These are phyloP conservation scores for Phytophthora nicotianae DNA, from an alignment of 352 stramenopile genomes.

Conservation along the genomic window DNA sequence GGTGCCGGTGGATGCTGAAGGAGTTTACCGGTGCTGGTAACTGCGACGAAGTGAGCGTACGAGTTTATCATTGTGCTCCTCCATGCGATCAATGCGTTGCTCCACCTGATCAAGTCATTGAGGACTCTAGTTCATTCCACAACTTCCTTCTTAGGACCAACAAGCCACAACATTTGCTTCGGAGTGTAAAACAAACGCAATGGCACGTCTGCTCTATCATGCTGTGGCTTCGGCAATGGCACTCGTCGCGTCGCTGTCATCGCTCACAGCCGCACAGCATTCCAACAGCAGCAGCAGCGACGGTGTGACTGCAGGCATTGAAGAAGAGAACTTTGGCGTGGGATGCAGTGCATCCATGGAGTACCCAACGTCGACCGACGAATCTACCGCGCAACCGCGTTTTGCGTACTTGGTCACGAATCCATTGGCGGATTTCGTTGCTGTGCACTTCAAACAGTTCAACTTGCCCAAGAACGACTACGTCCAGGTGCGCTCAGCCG, in stretches of 20 bases:
- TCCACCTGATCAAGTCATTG: too few relatives aligned
- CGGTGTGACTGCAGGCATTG: constrained; percentile 16
- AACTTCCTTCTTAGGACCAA: constrained; percentile 25
- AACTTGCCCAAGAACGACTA: constrained; percentile 66
- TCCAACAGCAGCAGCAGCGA: constrained; percentile 22
- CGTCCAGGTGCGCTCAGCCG: constrained; percentile 45
- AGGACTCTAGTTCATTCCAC: constrained; percentile 18
- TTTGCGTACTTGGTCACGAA: constrained; percentile 54
- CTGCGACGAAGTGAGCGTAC: constrained; percentile 12
- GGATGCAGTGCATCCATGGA: constrained; percentile 33
- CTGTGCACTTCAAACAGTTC: constrained; percentile 70
- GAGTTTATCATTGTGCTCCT: background rate
- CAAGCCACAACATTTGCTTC: constrained; percentile 1
- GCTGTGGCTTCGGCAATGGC: constrained; percentile 16
- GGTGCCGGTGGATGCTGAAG: constrained; percentile 16
- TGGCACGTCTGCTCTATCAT: constrained; percentile 25
- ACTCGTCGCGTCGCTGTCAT: constrained; percentile 12
- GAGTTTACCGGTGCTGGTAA: constrained; percentile 9
- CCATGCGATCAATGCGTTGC: constrained; percentile 4
- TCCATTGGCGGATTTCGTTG: constrained; percentile 56
- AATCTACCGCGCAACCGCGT: constrained; percentile 25
- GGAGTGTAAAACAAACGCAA: constrained; percentile 6
- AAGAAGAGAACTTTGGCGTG: constrained; percentile 35
- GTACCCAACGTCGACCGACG: constrained; percentile 34
- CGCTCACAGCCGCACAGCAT: constrained; percentile 7